phyloP scores from a whole-genome alignment of 805 yeast genomes.

The Saccharomycopsis sp. region DNA sequence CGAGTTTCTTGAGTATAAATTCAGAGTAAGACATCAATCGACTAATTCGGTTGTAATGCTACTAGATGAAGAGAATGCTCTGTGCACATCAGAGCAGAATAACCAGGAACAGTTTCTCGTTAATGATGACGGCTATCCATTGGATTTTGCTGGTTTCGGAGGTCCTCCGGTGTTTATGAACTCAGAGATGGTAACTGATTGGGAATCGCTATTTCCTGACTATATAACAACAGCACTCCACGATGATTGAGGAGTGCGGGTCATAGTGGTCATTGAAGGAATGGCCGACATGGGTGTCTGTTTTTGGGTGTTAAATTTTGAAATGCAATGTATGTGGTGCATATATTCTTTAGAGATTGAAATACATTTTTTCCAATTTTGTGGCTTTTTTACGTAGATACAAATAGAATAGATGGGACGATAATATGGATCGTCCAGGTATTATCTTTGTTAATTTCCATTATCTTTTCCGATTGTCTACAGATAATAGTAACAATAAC shows the following conservation, averaged over 20 bases:
- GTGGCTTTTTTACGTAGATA: too few species aligned
- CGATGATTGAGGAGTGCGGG: background rate
- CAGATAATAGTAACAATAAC: too few species aligned
- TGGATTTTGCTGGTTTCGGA: background rate
- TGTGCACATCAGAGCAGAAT: background rate
- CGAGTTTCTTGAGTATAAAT: conserved; percentile 3
- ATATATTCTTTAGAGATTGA: too few species aligned
- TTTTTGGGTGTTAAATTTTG: too few species aligned
- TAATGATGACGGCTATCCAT: conserved; percentile 2
- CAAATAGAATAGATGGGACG: too few species aligned
- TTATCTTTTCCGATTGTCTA: too few species aligned
- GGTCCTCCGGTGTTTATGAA: background rate
- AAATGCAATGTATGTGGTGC: too few species aligned
- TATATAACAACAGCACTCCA: background rate
- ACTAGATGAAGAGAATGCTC: conserved; percentile 3
- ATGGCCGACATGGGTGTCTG: too few species aligned
- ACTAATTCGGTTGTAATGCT: conserved; percentile 2
- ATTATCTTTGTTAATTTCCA: too few species aligned
- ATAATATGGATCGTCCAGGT: too few species aligned
- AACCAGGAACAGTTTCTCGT: conserved; percentile 4
- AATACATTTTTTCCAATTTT: too few species aligned
- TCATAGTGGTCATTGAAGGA: too few species aligned
- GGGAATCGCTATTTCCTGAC: background rate
- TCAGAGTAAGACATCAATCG: background rate
- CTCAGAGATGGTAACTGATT: background rate